Conservation (phyloP, 208 protist species). For the Naegleria lovaniensis region DNA sequence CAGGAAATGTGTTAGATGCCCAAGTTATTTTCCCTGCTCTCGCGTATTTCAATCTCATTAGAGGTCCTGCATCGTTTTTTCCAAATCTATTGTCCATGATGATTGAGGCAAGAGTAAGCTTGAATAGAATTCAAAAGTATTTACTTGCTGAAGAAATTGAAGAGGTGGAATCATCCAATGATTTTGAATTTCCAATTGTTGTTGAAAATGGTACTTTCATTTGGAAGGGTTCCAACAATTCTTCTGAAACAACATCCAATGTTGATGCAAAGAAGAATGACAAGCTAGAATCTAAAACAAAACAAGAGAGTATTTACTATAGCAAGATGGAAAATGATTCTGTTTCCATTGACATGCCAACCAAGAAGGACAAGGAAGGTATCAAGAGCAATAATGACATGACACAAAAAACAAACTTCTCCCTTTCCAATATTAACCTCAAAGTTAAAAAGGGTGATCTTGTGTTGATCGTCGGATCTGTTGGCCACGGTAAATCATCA, state of each 20-base stretch:
- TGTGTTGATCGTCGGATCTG: conserved; percentile 62
- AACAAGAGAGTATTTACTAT: background rate
- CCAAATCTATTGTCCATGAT: conserved; percentile 28
- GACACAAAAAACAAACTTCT: background rate
- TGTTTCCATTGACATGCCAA: too few species aligned
- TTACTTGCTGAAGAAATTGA: background rate
- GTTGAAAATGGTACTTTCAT: background rate
- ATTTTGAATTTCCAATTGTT: background rate
- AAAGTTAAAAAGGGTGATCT: conserved; percentile 60
- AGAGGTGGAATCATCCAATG: background rate
- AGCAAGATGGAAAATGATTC: background rate
- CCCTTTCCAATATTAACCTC: conserved; percentile 53
- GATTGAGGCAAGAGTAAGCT: background rate
- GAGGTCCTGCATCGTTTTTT: too few species aligned
- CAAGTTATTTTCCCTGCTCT: too few species aligned
- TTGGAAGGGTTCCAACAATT: background rate
- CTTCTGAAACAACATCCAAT: background rate
- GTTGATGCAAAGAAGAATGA: background rate
- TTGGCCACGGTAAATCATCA: conserved; percentile 68
- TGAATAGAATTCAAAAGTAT: background rate
- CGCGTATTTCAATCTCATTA: too few species aligned
- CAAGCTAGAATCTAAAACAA: too few species aligned
- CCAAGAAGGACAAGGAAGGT: background rate
- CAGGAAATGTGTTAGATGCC: too few species aligned
- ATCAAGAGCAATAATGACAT: conserved; percentile 11